These are phyloP conservation scores for Sugiyamaella novakii DNA, from an alignment of 1,139 yeast genomes.

Conservation along the genomic window DNA sequence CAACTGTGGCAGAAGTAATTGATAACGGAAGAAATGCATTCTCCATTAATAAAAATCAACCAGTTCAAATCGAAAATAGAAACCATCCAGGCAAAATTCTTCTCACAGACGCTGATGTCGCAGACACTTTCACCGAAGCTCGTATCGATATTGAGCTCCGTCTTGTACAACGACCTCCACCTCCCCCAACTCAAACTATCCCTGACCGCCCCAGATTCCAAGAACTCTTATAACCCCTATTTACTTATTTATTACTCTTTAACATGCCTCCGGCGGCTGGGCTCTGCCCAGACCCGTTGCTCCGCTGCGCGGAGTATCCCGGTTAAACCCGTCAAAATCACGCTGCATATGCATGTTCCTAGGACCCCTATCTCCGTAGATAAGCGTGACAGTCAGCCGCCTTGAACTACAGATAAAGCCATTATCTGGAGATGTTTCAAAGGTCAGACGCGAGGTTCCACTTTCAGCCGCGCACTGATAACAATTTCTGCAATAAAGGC, in stretches of 20 bases:
- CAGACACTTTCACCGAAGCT: conserved; percentile 36
- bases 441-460: neutral
- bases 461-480: conserved; percentile 11
- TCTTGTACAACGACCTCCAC: conserved; percentile 13
- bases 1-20: conserved; percentile 63
- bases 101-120: conserved; percentile 40
- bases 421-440: conserved; percentile 7
- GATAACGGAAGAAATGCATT: conserved; percentile 74
- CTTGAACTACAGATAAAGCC: too few species aligned
- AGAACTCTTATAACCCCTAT: conserved; percentile 8
- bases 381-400: neutral
- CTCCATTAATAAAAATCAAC: conserved; percentile 48
- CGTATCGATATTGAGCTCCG: conserved; percentile 25
- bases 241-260: neutral
- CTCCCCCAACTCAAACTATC: neutral
- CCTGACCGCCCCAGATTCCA: conserved; percentile 14
- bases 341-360: too few species aligned
- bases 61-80: conserved; percentile 40
- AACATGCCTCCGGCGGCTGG: neutral
- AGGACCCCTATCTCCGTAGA: too few species aligned
- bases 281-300: neutral
- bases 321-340: too few species aligned
- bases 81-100: conserved; percentile 29
- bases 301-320: conserved; percentile 2
- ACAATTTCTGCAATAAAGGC: neutral